phyloP scores from a whole-genome alignment of 2,329 filamentous ascomycete species.

The Pseudogymnoascus sp. region DNA sequence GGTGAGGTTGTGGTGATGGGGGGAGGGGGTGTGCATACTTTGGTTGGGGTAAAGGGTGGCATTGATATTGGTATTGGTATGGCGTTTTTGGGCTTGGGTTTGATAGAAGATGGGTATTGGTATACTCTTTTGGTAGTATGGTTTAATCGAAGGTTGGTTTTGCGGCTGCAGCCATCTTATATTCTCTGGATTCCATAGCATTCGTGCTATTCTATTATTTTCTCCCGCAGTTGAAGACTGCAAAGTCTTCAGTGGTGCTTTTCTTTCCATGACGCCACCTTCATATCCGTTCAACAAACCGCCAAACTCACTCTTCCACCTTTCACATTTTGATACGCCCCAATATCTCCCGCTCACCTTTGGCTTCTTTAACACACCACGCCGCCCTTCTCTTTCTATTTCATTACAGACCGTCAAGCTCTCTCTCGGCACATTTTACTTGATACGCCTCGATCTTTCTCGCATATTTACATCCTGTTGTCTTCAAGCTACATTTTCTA shows the following conservation, averaged over 20 bases:
- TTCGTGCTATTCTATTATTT: background rate
- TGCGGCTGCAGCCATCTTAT: background rate
- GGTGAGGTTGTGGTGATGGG: background rate
- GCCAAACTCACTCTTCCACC: background rate
- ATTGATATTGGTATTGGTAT: background rate
- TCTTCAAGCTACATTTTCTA: background rate
- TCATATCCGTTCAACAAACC: background rate
- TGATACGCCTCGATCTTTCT: too few relatives aligned
- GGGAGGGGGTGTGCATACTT: background rate
- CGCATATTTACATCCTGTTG: too few relatives aligned
- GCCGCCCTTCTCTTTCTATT: too few relatives aligned
- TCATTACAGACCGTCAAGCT: too few relatives aligned
- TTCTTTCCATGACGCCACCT: background rate
- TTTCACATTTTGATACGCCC: background rate
- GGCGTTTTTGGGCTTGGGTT: background rate
- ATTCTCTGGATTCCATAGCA: background rate
- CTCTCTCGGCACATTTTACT: too few relatives aligned
- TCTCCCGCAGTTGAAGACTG: background rate
- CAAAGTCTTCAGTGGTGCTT: background rate
- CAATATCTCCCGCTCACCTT: background rate
- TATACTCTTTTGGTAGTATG: background rate
- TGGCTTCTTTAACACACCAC: too few relatives aligned
- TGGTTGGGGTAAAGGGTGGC: background rate
- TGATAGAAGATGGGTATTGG: background rate
- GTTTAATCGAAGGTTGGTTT: background rate